Evolutionary conservation across 331 rosid genomes (phyloP), one percentile per base, ranked within the genome.

Genomic region (Phaseolus coccineus): DNA sequence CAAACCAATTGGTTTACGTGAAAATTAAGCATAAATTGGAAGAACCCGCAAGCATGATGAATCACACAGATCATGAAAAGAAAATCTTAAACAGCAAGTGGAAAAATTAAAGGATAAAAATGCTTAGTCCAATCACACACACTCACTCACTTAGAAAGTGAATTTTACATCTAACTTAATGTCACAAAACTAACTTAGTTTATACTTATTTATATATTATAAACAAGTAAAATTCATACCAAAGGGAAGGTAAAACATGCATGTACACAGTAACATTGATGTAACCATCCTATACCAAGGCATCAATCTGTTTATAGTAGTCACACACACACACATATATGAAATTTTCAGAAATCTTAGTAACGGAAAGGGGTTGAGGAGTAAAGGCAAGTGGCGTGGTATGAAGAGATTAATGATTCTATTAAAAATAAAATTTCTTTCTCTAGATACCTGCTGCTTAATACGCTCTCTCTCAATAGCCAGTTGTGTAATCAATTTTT

Each of bases 401-500:
- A 67, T 37, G 19, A 65, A 19, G 50, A 64, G 35, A 16, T 37
- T 72, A 24, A 47, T 52, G 39, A 76, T 57, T 40, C 66, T 6
- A 7, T 73, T 70, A 30, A 79, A 70, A 52, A 79, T 44, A 24
- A 55, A n/a, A 70, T 35, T 68, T 47, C 51, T 66, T n/a, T 55
- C 74, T 39, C 16, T 28, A 0, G 47, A 57, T 82, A 93, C 98
- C 98, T 86, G 87, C 83, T 86, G 82, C 72, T 83, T 90, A 77
- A 93, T 96, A 22, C 94, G 94, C 73, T 91, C 94, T 87, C 98
- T 92, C 85, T 91, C 98, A 77, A 87, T 35, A 64, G 92, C 91
- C 67, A 93, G 81, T 74, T 89, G 89, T 72, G 87, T 73, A 53
- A 89, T 82, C 87, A 91, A 81, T 68, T 83, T 86, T 46, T 85